Percentiles rank a stretch among this genome's conserved stretches.
phyloP scores from a whole-genome alignment of 805 yeast species.

The Candida koratica region DNA sequence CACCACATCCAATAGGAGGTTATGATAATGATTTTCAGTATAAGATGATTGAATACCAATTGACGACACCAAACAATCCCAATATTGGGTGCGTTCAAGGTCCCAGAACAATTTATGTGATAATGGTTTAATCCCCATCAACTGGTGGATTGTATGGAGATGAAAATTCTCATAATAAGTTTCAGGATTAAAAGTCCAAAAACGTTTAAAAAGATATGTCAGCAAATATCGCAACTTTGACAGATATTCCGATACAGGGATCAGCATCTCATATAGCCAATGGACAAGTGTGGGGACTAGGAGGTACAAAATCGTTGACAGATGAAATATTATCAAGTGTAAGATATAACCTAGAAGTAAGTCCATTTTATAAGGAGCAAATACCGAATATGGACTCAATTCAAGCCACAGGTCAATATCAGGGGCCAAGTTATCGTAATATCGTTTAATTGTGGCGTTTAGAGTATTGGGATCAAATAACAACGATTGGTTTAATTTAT shows the following conservation, averaged over 20 bases:
- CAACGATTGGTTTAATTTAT: conserved; percentile 26
- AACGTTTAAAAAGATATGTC: conserved; percentile 21
- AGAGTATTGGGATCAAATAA: conserved; percentile 25
- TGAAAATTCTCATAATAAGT: conserved; percentile 15
- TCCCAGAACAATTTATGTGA: conserved; percentile 23
- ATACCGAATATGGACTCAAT: conserved; percentile 27
- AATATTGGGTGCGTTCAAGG: conserved; percentile 25
- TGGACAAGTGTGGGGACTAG: conserved; percentile 35
- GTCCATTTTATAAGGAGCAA: conserved; percentile 19
- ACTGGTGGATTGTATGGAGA: conserved; percentile 11
- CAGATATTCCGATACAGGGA: background rate
- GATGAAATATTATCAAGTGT: conserved; percentile 33
- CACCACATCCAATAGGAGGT: conserved; percentile 20
- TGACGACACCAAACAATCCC: conserved; percentile 22
- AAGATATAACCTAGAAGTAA: conserved; percentile 33
- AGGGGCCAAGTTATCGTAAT: conserved; percentile 23
- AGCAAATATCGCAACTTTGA: conserved; percentile 11
- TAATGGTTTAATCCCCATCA: conserved; percentile 14
- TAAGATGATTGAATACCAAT: conserved; percentile 10
- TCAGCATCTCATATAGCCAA: conserved; percentile 33
- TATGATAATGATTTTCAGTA: conserved; percentile 18
- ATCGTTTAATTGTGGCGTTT: conserved; percentile 21
- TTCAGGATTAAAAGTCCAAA: conserved; percentile 20
- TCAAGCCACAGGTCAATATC: conserved; percentile 38
- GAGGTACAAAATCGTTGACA: conserved; percentile 27